Base-by-base conservation (phyloP, 495 filamentous ascomycete genomes). In the Neurospora pannonica region DNA sequence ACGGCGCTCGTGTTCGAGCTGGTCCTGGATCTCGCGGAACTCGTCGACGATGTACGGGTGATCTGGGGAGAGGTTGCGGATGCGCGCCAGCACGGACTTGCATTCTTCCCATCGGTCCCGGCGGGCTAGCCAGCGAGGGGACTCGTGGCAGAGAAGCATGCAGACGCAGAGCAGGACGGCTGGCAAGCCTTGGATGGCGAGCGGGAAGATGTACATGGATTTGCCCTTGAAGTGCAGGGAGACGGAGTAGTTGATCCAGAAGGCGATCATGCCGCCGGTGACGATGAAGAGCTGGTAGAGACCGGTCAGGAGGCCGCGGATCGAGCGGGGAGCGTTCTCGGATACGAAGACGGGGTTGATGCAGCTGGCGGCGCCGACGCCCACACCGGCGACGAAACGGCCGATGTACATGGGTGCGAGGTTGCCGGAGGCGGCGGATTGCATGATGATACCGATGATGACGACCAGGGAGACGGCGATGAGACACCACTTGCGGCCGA, bases 51-150 rank as follows among this genome's bases (percentile, higher is more conserved):
- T 80, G 78, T 93, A 93, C 0, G 87, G 85, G 77, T 93, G 92
- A 13, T 85, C 83, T 0, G 84, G 71, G 0, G 89, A 84, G 5
- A 88, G 82, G 76, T 87, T 83, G 46, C 91, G 88, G 60, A 91
- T 87, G 60, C 83, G 83, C 21, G 82, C 81, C 31, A 93, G 85
- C 3, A 89, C 87, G 0, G 71, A 73, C 71, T 86, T 87, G 19
- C 90, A 89, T 46, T 90, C 86, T 77, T 93, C 92, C 90, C 91
- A 93, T 39, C 87, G 84, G 78, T 92, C 91, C 76, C 88, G 85
- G 70, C 88, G 88, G 10, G 91, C 91, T 19, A 93, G 87, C 85
- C 89, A 93, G 40, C 92, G 87, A 7, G 92, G 92, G 5, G 90
- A 91, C 77, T 93, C 92, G 62, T 91, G 89, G 80, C 85, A 88